Conservation (phyloP, 768 basidiomycete genomes). For the Megacollybia marginata region DNA sequence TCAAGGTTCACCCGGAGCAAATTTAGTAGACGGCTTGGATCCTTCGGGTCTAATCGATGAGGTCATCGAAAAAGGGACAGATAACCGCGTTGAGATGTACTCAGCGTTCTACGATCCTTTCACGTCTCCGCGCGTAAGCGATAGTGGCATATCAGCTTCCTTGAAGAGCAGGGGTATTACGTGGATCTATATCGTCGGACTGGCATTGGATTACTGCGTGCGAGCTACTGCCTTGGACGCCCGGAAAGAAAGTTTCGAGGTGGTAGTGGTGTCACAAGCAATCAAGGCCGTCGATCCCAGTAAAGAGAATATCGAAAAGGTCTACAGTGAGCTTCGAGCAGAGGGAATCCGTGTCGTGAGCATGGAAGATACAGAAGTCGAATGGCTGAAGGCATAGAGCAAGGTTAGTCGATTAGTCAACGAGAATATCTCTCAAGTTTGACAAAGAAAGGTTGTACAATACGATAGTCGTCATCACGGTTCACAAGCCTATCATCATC, state of each 20-base stretch:
- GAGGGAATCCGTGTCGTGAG: not conserved
- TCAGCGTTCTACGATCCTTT: conserved; percentile 55
- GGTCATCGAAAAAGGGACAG: conserved; percentile 26
- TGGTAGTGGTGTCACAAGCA: conserved; percentile 14
- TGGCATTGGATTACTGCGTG: conserved; percentile 69
- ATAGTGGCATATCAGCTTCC: conserved; percentile 8
- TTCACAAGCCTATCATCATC: conserved; percentile 17
- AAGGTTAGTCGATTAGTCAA: too few relatives aligned
- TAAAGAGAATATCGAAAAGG: not conserved
- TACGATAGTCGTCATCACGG: too few relatives aligned
- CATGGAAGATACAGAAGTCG: not conserved
- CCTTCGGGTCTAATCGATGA: conserved; percentile 14
- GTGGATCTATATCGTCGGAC: conserved; percentile 45
- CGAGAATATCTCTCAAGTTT: too few relatives aligned
- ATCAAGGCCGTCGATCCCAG: conserved; percentile 17
- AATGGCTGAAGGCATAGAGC: not conserved
- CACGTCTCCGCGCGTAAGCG: conserved; percentile 11
- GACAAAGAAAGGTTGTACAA: too few relatives aligned
- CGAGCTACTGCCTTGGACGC: conserved; percentile 37
- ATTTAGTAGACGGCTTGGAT: conserved; percentile 39
- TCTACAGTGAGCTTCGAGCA: not conserved
- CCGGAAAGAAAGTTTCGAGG: conserved; percentile 27
- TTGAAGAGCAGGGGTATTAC: conserved; percentile 29
- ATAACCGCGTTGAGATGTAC: conserved; percentile 54
- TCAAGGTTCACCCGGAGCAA: conserved; percentile 40